Evolutionary conservation across 208 protist genomes (phyloP).

Genomic region (Leptomonas seymouri): DNA sequence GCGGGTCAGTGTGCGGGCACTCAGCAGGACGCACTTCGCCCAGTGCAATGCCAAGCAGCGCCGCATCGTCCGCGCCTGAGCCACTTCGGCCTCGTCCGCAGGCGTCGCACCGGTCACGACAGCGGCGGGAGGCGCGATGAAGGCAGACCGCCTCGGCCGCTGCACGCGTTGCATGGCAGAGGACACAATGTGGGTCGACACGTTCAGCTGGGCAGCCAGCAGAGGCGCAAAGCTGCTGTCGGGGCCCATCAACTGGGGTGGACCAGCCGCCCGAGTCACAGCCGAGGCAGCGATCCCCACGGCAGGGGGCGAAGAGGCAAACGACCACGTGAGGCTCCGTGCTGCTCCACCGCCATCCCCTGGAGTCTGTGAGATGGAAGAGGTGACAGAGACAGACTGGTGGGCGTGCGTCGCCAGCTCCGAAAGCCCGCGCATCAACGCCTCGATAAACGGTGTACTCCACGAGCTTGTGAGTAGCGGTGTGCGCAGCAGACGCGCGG

Average conservation of each 20-base stretch:
- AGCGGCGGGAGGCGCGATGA: conserved; percentile 27
- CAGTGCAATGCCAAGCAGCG: conserved; percentile 54
- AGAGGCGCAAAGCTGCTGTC: conserved; percentile 12
- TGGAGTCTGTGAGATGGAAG: background rate
- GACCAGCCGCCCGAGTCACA: background rate
- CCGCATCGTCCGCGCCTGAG: conserved; percentile 43
- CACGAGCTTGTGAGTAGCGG: conserved; percentile 38
- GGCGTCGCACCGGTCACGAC: conserved; percentile 44
- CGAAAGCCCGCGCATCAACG: conserved; percentile 58
- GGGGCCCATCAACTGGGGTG: conserved; percentile 9
- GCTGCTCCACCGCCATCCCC: background rate
- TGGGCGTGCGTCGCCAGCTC: conserved; percentile 41
- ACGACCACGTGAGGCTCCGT: conserved; percentile 13
- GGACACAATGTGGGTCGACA: conserved; percentile 10
- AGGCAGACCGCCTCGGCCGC: conserved; percentile 19
- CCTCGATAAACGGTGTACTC: conserved; percentile 57
- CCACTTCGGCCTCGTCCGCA: conserved; percentile 33
- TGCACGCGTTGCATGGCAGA: conserved; percentile 12
- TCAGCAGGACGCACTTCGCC: conserved; percentile 59
- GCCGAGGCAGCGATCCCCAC: background rate
- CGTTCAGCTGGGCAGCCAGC: conserved; percentile 17
- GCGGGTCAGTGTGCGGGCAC: conserved; percentile 44
- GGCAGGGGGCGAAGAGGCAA: conserved; percentile 6
- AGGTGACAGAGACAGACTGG: conserved; percentile 15
- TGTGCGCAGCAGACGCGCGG: conserved; percentile 43